These are phyloP conservation scores for Plasmopara muralis DNA, from an alignment of 352 stramenopile species.

Conservation along the genomic window DNA sequence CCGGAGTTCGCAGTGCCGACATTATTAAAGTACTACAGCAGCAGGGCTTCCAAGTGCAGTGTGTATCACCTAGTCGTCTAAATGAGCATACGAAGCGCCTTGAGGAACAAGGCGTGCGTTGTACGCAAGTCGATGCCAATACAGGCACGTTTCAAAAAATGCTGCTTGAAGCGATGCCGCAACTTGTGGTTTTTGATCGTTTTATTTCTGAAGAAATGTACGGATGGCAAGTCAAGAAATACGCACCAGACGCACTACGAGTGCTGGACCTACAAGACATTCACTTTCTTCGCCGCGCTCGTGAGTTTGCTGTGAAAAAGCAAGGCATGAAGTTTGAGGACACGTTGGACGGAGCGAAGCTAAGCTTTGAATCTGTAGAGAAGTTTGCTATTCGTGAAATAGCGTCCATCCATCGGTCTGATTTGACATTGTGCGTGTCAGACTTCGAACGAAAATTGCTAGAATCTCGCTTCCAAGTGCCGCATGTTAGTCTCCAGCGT, in stretches of 20 bases:
- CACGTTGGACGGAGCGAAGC: conserved; percentile 19
- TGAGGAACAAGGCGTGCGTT: conserved; percentile 42
- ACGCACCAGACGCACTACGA: conserved; percentile 66
- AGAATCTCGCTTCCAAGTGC: conserved; percentile 53
- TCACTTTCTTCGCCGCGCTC: conserved; percentile 83
- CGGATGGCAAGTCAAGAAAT: conserved; percentile 68
- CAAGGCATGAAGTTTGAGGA: conserved; percentile 30
- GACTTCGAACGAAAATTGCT: conserved; percentile 57
- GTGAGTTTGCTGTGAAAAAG: conserved; percentile 76
- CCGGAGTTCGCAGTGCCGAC: conserved; percentile 76
- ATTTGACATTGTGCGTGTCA: conserved; percentile 72
- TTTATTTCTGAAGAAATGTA: conserved; percentile 87
- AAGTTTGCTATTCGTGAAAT: conserved; percentile 70
- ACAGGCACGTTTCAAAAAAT: conserved; percentile 59
- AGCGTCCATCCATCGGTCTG: conserved; percentile 66
- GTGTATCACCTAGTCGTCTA: conserved; percentile 69
- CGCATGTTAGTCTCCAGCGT: conserved; percentile 31
- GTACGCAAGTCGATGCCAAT: conserved; percentile 69
- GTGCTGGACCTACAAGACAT: conserved; percentile 92
- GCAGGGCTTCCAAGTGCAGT: conserved; percentile 61
- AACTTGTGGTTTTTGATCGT: conserved; percentile 74
- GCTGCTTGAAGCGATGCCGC: conserved; percentile 43
- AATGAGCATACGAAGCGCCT: conserved; percentile 61
- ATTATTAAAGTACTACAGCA: conserved; percentile 62
- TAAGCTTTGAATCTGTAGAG: conserved; percentile 42